phyloP scores from a whole-genome alignment of 2,329 filamentous ascomycete genomes.

The Myriosclerotinia curreyana region DNA sequence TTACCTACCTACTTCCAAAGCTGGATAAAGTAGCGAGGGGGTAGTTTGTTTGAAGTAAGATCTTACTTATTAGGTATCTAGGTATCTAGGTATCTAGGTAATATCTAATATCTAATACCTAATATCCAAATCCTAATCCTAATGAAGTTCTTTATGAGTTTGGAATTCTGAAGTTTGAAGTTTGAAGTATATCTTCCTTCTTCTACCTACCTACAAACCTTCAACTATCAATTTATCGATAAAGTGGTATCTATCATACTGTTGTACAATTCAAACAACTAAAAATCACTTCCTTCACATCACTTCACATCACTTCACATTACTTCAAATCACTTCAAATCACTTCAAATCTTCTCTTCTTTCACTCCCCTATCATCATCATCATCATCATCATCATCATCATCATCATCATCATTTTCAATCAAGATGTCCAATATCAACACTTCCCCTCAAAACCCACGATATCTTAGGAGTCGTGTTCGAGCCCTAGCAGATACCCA shows the following conservation, averaged over 20 bases:
- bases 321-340: too few species aligned
- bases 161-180: too few species aligned
- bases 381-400: not conserved
- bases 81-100: too few species aligned
- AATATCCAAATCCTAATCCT: too few species aligned
- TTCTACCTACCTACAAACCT: not conserved
- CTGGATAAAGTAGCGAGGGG: slow-evolving; percentile 11
- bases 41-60: not conserved
- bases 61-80: too few species aligned
- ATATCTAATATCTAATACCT: too few species aligned
- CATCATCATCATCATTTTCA: not conserved
- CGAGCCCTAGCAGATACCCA: not conserved
- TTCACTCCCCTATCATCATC: too few species aligned
- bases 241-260: not conserved
- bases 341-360: not conserved
- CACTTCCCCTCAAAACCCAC: not conserved
- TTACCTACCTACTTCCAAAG: too few species aligned
- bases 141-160: too few species aligned
- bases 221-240: not conserved
- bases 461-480: slow-evolving; percentile 1
- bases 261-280: not conserved
- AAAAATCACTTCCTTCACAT: too few species aligned
- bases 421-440: too few species aligned
- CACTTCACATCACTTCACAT: not conserved
- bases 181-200: too few species aligned